A percentile compares a stretch with the other conserved stretches of the same genome.
phyloP scores from a whole-genome alignment of 208 protist genomes.

The Crithidia mellificae region DNA sequence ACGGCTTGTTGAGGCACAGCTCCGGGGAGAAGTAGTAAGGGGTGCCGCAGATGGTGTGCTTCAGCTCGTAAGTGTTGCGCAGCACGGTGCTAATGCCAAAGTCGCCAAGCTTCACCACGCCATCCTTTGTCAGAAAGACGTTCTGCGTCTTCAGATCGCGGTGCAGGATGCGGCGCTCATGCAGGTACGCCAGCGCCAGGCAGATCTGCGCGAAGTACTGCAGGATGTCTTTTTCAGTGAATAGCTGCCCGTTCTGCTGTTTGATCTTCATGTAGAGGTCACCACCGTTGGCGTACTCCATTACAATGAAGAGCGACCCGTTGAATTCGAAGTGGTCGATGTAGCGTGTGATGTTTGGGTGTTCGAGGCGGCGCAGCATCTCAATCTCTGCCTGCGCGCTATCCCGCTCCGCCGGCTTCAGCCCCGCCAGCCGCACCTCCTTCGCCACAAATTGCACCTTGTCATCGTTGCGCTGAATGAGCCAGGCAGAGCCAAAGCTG shows the following conservation, averaged over 20 bases:
- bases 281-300: conserved; percentile 93
- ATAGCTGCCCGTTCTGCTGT: conserved; percentile 58
- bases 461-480: conserved; percentile 86
- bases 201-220: conserved; percentile 88
- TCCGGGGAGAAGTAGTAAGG: conserved; percentile 97
- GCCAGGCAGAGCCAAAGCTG: conserved; percentile 89
- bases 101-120: conserved; percentile 89
- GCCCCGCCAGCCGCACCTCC: conserved; percentile 73
- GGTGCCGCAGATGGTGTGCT: conserved; percentile 93
- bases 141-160: conserved; percentile 93
- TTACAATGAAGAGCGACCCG: conserved; percentile 88
- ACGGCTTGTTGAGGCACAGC: conserved; percentile 92
- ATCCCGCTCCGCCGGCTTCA: conserved; percentile 81
- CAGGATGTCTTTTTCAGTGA: conserved; percentile 81
- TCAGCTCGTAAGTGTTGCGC: conserved; percentile 88
- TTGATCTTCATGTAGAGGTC: conserved; percentile 89
- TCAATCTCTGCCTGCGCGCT: conserved; percentile 89
- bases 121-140: conserved; percentile 85
- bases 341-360: conserved; percentile 93
- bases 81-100: conserved; percentile 93
- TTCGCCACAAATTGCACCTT: conserved; percentile 88
- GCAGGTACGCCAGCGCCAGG: conserved; percentile 79
- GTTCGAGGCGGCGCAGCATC: conserved; percentile 82
- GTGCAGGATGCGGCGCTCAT: conserved; percentile 88
- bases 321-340: conserved; percentile 84